Conservation (phyloP, 441 rosid species). For the Pelargonium australe region DNA sequence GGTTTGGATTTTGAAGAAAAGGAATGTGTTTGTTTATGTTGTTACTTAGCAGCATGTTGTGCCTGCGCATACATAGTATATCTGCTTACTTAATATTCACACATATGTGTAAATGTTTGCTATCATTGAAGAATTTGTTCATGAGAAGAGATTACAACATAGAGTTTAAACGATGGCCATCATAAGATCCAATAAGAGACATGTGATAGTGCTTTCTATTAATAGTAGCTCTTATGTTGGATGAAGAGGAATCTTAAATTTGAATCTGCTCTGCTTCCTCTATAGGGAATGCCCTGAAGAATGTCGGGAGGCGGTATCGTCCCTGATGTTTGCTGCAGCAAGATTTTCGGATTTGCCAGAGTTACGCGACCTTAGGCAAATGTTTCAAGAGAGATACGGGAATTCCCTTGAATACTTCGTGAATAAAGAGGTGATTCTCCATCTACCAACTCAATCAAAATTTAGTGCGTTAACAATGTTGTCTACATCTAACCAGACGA, state of each 20-base stretch:
- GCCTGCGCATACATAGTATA: background rate
- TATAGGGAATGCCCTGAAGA: slow-evolving; percentile 81
- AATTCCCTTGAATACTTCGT: slow-evolving; percentile 54
- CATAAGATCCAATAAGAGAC: no score
- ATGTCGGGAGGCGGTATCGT: slow-evolving; percentile 72
- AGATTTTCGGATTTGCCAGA: slow-evolving; percentile 89
- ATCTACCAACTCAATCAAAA: background rate
- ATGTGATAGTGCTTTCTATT: no score
- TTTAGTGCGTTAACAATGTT: background rate
- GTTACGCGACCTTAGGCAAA: slow-evolving; percentile 75
- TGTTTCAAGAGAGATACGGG: slow-evolving; percentile 66
- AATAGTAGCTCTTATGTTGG: background rate
- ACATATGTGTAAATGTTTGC: no score
- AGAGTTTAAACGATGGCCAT: no score
- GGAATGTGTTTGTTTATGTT: background rate
- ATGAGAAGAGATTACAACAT: no score
- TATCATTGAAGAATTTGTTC: no score
- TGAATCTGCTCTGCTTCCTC: slow-evolving; percentile 12
- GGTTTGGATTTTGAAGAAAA: background rate
- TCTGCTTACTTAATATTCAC: background rate
- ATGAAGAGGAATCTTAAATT: background rate
- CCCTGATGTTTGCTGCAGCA: slow-evolving; percentile 91
- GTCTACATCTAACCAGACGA: background rate
- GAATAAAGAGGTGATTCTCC: slow-evolving; percentile 57
- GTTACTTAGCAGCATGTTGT: background rate